These are phyloP conservation scores for Leishmania tarentolae DNA, from an alignment of 208 protist species.

Conservation along the genomic window DNA sequence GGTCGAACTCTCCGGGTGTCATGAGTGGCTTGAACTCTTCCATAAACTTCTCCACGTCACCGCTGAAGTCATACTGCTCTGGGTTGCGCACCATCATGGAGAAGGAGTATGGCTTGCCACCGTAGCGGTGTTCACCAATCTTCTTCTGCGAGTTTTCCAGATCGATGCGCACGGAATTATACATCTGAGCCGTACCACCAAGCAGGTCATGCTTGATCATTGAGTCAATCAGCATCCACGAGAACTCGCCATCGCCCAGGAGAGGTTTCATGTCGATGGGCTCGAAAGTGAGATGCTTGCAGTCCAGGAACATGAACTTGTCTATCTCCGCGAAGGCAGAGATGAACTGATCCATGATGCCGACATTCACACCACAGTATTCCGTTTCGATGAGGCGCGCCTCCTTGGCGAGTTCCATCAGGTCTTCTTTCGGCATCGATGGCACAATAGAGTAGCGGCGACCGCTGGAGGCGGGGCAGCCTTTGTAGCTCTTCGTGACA, in stretches of 20 bases:
- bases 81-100: slow-evolving; percentile 66
- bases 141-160: slow-evolving; percentile 71
- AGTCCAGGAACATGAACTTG: slow-evolving; percentile 88
- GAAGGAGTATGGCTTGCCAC: slow-evolving; percentile 64
- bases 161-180: slow-evolving; percentile 72
- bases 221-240: slow-evolving; percentile 73
- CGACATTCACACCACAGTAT: slow-evolving; percentile 86
- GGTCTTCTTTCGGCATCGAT: slow-evolving; percentile 30
- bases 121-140: slow-evolving; percentile 49
- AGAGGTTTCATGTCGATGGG: slow-evolving; percentile 51
- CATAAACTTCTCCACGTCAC: slow-evolving; percentile 57
- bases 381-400: slow-evolving; percentile 79
- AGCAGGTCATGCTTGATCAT: slow-evolving; percentile 75
- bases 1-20: slow-evolving; percentile 56
- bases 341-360: slow-evolving; percentile 94
- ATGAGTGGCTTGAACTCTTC: slow-evolving; percentile 49
- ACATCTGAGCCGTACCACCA: slow-evolving; percentile 50
- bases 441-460: slow-evolving; percentile 50
- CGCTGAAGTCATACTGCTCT: slow-evolving; percentile 46
- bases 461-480: slow-evolving; percentile 12
- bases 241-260: slow-evolving; percentile 53
- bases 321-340: slow-evolving; percentile 70
- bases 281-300: slow-evolving; percentile 60
- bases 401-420: slow-evolving; percentile 64
- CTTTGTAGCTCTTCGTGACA: slow-evolving; percentile 36